Evolutionary conservation across 2,329 filamentous ascomycete genomes (phyloP), one percentile per base, ranked within the genome.

Genomic region (Phaeosphaeriaceae sp.): DNA sequence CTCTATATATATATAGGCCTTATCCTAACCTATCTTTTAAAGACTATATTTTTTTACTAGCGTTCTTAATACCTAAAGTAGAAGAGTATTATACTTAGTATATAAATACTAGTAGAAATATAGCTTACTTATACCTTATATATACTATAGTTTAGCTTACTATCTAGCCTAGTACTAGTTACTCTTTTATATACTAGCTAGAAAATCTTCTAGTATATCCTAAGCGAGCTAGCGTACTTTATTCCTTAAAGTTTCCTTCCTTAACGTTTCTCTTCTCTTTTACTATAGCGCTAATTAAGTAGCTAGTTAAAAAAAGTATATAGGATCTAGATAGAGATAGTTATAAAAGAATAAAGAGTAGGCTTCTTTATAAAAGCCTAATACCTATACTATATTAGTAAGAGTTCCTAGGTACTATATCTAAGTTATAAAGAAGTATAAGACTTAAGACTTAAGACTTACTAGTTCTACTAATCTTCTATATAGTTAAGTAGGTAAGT

Each of bases 1-100:
- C 42, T 62, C 42, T 11, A 56, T 23, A 48, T 60, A 53, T 34
- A 60, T 58, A 15, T 29, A 53, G 26, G 52, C 43, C 40, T 60
- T 58, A 23, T 61, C 48, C 34, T 34, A 29, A 20, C 46, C 46
- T 29, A 42, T 43, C 28, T 57, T 55, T 20, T 44, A 44, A 44
- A 63, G 34, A 30, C 39, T 33, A 30, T 63, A 42, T 41, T 57
- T 58, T 42, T 54, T 61, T n/a, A 35, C 45, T 35, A 54, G 45
- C 45, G 52, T 54, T 33, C 45, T 49, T 39, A 57, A 47, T 30
- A 46, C 43, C 43, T 46, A 7, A n/a, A 38, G 18, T 38, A 18
- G 13, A 38, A 33, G 13, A 16, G 12, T 18, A 38, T 16, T 38
- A 46, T n/a, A 32, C 35, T 18, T 41, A 35, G 18, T n/a, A n/a